Base-by-base conservation (phyloP, 306 rosid species). In the Fagus crenata region DNA sequence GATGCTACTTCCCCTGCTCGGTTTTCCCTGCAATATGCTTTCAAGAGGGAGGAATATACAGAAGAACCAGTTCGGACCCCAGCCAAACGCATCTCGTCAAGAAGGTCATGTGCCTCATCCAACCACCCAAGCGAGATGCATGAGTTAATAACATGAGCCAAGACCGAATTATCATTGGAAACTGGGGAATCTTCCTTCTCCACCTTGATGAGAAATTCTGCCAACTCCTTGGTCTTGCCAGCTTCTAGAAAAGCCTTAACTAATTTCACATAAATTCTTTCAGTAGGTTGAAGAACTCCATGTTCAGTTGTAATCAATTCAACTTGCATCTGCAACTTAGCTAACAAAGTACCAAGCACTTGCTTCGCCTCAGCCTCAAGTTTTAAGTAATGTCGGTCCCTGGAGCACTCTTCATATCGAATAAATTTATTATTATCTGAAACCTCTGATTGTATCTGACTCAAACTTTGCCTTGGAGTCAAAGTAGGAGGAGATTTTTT, bases 71-170 rank as follows among this genome's bases (percentile, higher is more conserved):
- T 79, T 81, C 84, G 85, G 33, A 90, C 76, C 81, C 97, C 92
- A 68, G 98, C 96, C 80, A 93, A 81, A 61, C 86, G 90, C 91
- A 90, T 87, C 89, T 93, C 96, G 67, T 93, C 93, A 39, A 93
- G 89, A 78, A 93, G 97, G 90, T 90, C 96, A 43, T 91, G 92
- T n/a, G 96, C 97, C 80, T 93, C 88, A 78, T 91, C 98, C 82
- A 93, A 86, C 96, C 93, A 86, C 78, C 97, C 98, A 69, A 87
- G 89, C 11, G 85, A 87, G 73, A 91, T 91, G 81, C 98, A 90
- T 15, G 97, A 76, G 85, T 90, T 90, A 43, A 89, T 87, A 73
- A 90, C 97, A 80, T 91, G 93, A 82, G 89, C 92, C 77, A 93
- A 84, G 42, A 86, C 72, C 22, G 93, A 91, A 77, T 89, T 83